These are phyloP conservation scores for Aphanomyces euteiches DNA, from an alignment of 352 stramenopile species.

Conservation along the genomic window DNA sequence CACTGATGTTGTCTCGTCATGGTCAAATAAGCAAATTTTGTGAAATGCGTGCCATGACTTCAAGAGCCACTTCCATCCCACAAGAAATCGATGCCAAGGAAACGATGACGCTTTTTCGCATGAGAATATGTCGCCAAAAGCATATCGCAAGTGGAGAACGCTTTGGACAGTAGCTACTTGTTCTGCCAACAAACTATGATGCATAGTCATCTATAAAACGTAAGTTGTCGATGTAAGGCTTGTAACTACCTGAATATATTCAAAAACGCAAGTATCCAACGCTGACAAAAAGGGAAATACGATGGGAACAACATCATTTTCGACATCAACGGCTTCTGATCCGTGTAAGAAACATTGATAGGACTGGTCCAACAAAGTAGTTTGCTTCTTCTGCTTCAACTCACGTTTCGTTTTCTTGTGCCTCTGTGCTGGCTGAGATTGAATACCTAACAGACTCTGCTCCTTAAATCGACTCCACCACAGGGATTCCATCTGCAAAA, in stretches of 20 bases:
- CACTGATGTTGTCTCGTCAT: conserved; percentile 9
- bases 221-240: not conserved
- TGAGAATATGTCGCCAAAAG: not conserved
- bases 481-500: conserved; percentile 20
- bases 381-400: not conserved
- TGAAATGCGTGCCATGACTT: conserved; percentile 18
- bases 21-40: not conserved
- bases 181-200: not conserved
- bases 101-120: not conserved
- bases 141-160: conserved; percentile 21
- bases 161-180: conserved; percentile 10
- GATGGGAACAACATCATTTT: conserved; percentile 72
- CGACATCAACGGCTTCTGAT: conserved; percentile 59
- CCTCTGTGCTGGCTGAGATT: not conserved
- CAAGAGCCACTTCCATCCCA: conserved; percentile 29
- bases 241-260: conserved; percentile 36
- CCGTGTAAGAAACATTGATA: conserved; percentile 78
- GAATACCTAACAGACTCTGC: conserved; percentile 17
- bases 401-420: conserved; percentile 26
- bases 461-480: conserved; percentile 26
- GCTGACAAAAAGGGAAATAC: conserved; percentile 62
- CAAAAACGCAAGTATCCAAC: conserved; percentile 60
- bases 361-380: conserved; percentile 74
- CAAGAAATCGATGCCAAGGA: conserved; percentile 25
- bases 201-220: conserved; percentile 18